Conservation (phyloP, 2,329 filamentous ascomycete species). For the Talaromyces verruculosus region DNA sequence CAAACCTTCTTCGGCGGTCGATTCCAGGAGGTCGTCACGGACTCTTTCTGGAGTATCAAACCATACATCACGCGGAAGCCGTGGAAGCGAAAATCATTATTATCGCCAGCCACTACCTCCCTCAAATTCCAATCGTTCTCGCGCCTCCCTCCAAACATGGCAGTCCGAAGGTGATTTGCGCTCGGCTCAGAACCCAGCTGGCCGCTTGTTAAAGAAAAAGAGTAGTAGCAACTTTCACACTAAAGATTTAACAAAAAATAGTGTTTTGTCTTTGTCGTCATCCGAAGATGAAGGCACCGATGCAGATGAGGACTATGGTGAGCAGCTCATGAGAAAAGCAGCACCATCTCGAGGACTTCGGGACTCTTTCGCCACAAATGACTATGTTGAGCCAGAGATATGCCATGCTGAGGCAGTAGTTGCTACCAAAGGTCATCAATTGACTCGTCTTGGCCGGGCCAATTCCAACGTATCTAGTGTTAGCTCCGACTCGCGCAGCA, state of each 20-base stretch:
- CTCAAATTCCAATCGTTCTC: conserved; percentile 21
- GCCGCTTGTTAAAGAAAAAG: conserved; percentile 37
- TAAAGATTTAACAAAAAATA: conserved; percentile 46
- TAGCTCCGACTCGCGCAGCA: conserved; percentile 26
- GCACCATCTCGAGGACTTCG: conserved; percentile 28
- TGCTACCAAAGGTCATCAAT: conserved; percentile 31
- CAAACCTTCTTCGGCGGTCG: conserved; percentile 2
- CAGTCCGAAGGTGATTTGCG: conserved; percentile 23
- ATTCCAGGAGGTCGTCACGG: conserved; percentile 11
- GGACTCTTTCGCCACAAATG: conserved; percentile 43
- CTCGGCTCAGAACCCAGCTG: conserved; percentile 3
- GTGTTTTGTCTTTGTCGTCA: conserved; percentile 51
- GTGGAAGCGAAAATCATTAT: conserved; percentile 29
- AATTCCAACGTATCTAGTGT: conserved; percentile 26
- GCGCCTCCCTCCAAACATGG: conserved; percentile 26
- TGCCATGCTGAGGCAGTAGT: conserved; percentile 43
- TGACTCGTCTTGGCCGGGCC: conserved; percentile 33
- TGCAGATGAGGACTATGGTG: conserved; percentile 10
- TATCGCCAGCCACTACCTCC: conserved; percentile 27
- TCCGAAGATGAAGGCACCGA: conserved; percentile 35
- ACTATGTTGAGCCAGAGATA: conserved; percentile 45
- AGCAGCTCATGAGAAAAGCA: conserved; percentile 20
- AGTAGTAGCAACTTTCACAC: conserved; percentile 40
- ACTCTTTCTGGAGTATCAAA: conserved; percentile 24
- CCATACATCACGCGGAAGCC: conserved; percentile 29